Evolutionary conservation across 805 yeast genomes (phyloP), one percentile per base, ranked within the genome.

Genomic region (Saturnispora ahearnii): DNA sequence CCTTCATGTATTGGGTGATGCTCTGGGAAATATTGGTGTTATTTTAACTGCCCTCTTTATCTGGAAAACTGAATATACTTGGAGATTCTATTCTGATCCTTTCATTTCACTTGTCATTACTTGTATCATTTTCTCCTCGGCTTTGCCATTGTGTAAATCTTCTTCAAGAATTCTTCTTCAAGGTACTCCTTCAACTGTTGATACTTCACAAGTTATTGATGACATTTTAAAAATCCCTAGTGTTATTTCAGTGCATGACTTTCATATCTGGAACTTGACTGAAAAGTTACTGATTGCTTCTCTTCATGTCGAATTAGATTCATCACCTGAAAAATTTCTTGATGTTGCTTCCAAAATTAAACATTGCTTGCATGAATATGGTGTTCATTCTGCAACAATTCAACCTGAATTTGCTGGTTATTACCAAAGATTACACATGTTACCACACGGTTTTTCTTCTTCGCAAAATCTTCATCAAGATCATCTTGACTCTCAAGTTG

Each of bases 231-330:
- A 76, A 15, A 72, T 93, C 18, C 76, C 79, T 1, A 86, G 90
- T 26, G 91, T 91, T 46, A 74, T 78, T 51, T 85, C 95, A 2
- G 82, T 93, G 31, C 99, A 91, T 65, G 99, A 91, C 67, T 82
- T 91, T 73, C 99, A 91, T 66, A 82, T 91, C 51, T 91, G 99
- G 99, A 91, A 89, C 63, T 75, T 91, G 57, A 87, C 90, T 45
- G 99, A 91, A 68, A 84, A 82, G 53, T 76, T 86, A 49, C 75
- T 81, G 56, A 87, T 91, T 62, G 96, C 97, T 1, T 84, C 96
- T 1, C 73, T 93, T 53, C 99, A 91, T 64, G 84, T 89, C 38
- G 87, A 88, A 59, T 74, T 93, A 41, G 73, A 76, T 47, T 68
- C 76, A 12, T 71, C 76, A 10, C 84, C 88, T n/a, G 78, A 76